Evolutionary conservation across 2,329 filamentous ascomycete genomes (phyloP), one percentile per base, ranked within the genome.

Genomic region (Sporothrix variecibatus): DNA sequence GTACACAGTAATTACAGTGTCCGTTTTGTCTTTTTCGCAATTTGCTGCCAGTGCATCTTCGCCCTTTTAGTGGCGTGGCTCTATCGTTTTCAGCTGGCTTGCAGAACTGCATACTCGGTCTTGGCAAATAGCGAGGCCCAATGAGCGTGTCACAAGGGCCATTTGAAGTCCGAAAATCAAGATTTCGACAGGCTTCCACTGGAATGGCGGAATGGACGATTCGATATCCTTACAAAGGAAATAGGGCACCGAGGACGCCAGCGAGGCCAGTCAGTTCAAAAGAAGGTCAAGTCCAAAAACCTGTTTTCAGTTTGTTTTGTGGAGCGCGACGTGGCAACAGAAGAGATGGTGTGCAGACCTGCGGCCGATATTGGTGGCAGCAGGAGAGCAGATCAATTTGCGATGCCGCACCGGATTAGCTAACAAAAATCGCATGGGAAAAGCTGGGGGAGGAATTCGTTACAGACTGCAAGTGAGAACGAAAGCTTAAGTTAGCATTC

Each of bases 301-400:
- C 56, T 64, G 70, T 72, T 64, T 64, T 72, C 70, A 72, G 56
- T 23, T 38, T 62, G 38, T 51, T 71, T 71, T 71, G 51, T 71
- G 68, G 68, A 34, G 40, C 51, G 23, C 40, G 20, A 34, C 23
- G 38, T n/a, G 28, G 31, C 23, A 26, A 34, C 60, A n/a, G 26
- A 23, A 11, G 20, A 31, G 34, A 40, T 26, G 62, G 38, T 43
- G 23, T 28, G 43, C 7, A 53, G 40, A 67, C 34, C 34, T 4
- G 34, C 34, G 34, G 34, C 34, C 34, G 38, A 67, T 43, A 49
- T 49, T 12, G 34, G 34, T 65, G 60, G 38, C 9, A 43, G 51
- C 28, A 8, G 38, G n/a, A 65, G 38, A 3, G 60, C 38, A 65
- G 34, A 67, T 67, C 62, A 28, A 28, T 67, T 46, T 46, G 62